Conservation (phyloP, 2,329 filamentous ascomycete genomes). For the Cylindrodendrum hubeiense region DNA sequence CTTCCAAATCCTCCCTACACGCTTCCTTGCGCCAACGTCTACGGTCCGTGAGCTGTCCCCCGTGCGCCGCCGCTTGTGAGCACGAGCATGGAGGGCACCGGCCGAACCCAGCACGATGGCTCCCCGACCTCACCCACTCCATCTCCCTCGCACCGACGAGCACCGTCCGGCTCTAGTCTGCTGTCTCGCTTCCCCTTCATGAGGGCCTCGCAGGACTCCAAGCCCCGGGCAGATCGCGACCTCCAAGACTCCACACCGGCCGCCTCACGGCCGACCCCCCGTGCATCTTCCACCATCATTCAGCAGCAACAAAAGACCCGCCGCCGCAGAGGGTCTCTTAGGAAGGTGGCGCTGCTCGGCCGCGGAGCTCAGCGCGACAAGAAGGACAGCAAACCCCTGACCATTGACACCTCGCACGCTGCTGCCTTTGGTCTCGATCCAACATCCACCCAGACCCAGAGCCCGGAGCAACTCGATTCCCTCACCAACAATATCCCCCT, state of each 20-base stretch:
- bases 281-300: conserved; percentile 46
- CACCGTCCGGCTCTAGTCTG: conserved; percentile 71
- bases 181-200: conserved; percentile 79
- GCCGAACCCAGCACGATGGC: conserved; percentile 18
- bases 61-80: background rate
- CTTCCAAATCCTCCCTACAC: background rate
- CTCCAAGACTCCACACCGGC: conserved; percentile 51
- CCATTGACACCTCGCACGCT: conserved; percentile 55
- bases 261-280: conserved; percentile 47
- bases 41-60: conserved; percentile 11
- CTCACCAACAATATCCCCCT: conserved; percentile 61
- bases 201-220: conserved; percentile 55
- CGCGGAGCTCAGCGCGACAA: conserved; percentile 75
- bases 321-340: conserved; percentile 84
- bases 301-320: conserved; percentile 65
- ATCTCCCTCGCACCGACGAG: conserved; percentile 53
- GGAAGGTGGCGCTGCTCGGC: conserved; percentile 87
- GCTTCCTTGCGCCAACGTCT: background rate
- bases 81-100: conserved; percentile 32
- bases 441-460: conserved; percentile 35
- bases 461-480: conserved; percentile 45
- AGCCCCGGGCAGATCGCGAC: conserved; percentile 46
- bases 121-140: conserved; percentile 31
- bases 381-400: conserved; percentile 63
- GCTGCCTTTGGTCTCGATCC: conserved; percentile 37